A percentile compares a stretch with the other conserved stretches of the same genome.
Evolutionary conservation across 108 stramenopile genomes (phyloP).

Genomic region (Nitzschia sp.): DNA sequence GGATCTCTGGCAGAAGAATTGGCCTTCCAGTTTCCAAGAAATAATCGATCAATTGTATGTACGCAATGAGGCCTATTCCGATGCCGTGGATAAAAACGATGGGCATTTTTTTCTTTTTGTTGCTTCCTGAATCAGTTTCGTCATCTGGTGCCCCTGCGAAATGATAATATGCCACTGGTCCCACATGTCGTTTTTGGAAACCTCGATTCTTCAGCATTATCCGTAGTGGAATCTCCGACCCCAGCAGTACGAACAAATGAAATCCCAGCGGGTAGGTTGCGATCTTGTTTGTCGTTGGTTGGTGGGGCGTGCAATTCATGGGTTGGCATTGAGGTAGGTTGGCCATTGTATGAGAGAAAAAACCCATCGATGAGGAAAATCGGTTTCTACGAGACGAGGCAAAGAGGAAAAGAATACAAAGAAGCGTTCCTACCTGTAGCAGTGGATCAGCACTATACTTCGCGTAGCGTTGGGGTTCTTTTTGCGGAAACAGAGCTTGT

Average conservation of each 20-base stretch:
- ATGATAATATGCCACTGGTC: conserved; percentile 77
- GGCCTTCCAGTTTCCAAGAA: conserved; percentile 68
- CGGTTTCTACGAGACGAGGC: too few relatives aligned
- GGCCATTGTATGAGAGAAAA: too few relatives aligned
- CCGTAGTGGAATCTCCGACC: conserved; percentile 68
- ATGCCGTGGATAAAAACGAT: conserved; percentile 89
- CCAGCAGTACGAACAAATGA: conserved; percentile 61
- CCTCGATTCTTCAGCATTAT: conserved; percentile 67
- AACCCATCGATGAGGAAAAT: too few relatives aligned
- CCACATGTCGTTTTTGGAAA: conserved; percentile 62
- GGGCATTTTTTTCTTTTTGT: conserved; percentile 36
- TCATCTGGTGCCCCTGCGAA: conserved; percentile 25
- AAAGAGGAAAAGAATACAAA: too few relatives aligned
- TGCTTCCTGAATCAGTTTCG: neutral
- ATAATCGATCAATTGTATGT: conserved; percentile 70
- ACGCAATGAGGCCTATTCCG: conserved; percentile 77
- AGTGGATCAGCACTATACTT: conserved; percentile 81
- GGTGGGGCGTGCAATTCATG: too few relatives aligned
- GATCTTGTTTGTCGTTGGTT: too few relatives aligned
- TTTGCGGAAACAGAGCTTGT: conserved; percentile 42
- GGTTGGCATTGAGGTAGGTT: too few relatives aligned
- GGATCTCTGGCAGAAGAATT: conserved; percentile 78
- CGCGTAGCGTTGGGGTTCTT: conserved; percentile 57
- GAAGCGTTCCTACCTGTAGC: too few relatives aligned
- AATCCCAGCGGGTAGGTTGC: conserved; percentile 74